These are phyloP conservation scores for Cryoendolithus antarcticus DNA, from an alignment of 2,329 filamentous ascomycete species.

Conservation along the genomic window DNA sequence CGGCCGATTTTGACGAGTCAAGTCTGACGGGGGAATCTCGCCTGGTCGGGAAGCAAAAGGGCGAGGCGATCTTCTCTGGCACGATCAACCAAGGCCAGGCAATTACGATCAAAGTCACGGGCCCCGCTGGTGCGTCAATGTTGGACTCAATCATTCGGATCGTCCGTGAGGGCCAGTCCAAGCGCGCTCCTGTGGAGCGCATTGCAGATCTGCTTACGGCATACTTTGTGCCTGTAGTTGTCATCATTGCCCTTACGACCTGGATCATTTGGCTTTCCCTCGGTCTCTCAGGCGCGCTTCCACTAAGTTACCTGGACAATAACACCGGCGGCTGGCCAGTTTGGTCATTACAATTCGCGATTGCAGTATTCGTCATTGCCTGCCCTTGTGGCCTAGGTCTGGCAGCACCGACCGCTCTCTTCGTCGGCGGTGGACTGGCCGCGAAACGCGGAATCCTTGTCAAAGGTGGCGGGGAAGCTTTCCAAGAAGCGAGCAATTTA, in stretches of 20 bases:
- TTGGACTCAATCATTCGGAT: conserved; percentile 67
- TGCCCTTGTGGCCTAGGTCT: conserved; percentile 79
- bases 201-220: conserved; percentile 60
- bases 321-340: conserved; percentile 51
- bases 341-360: conserved; percentile 71
- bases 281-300: conserved; percentile 46
- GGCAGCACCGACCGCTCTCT: conserved; percentile 70
- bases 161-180: conserved; percentile 65
- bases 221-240: conserved; percentile 66
- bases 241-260: conserved; percentile 55
- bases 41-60: conserved; percentile 49
- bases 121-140: conserved; percentile 58
- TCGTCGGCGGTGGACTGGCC: conserved; percentile 68
- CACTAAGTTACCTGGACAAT: conserved; percentile 39
- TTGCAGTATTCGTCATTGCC: conserved; percentile 74
- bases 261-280: conserved; percentile 61
- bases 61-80: conserved; percentile 57
- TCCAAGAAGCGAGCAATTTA: conserved; percentile 68
- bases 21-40: conserved; percentile 73
- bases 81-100: conserved; percentile 60
- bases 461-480: conserved; percentile 73
- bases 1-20: conserved; percentile 71
- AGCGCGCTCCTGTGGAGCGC: conserved; percentile 62
- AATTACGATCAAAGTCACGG: conserved; percentile 51
- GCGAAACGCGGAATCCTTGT: conserved; percentile 70